Evolutionary conservation across 176 grass and related monocot genomes (phyloP).

Genomic region (Puccinellia tenuiflora): DNA sequence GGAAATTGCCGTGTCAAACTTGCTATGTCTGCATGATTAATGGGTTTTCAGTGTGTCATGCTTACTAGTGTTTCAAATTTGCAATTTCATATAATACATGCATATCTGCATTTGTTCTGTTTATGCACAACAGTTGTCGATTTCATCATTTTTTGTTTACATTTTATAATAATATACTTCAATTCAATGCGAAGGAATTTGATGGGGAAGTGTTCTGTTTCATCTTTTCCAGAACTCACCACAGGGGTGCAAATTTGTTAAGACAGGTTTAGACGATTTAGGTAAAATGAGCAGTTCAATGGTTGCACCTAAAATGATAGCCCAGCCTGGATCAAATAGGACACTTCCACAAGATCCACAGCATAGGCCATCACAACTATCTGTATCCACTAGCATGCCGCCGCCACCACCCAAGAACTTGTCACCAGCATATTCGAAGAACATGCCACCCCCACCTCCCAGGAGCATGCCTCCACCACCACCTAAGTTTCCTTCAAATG

Average conservation of each 20-base stretch:
- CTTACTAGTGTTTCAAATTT: neutral
- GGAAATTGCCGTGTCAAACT: neutral
- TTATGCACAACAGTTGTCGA: neutral
- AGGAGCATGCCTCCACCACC: constrained; percentile 39
- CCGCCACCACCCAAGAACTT: constrained; percentile 16
- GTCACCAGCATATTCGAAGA: constrained; percentile 8
- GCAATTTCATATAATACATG: neutral
- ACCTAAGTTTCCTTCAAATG: constrained; percentile 47
- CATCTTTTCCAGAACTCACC: constrained; percentile 88
- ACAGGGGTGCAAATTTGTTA: constrained; percentile 84
- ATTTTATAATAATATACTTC: constrained; percentile 14
- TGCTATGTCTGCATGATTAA: neutral
- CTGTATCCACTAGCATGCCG: constrained; percentile 16
- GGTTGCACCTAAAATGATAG: constrained; percentile 40
- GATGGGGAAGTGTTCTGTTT: constrained; percentile 46
- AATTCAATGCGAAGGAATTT: constrained; percentile 29
- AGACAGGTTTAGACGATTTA: constrained; percentile 74
- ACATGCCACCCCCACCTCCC: constrained; percentile 5
- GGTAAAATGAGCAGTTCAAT: constrained; percentile 28
- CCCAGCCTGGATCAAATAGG: constrained; percentile 42
- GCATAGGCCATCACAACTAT: constrained; percentile 14
- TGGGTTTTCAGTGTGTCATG: neutral
- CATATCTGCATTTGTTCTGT: neutral
- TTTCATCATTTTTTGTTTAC: neutral
- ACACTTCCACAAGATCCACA: constrained; percentile 16